A percentile compares a stretch with the other conserved stretches of the same genome.
These are phyloP conservation scores for Fistulifera pelliculosa DNA, from an alignment of 108 stramenopile genomes.

Conservation along the genomic window DNA sequence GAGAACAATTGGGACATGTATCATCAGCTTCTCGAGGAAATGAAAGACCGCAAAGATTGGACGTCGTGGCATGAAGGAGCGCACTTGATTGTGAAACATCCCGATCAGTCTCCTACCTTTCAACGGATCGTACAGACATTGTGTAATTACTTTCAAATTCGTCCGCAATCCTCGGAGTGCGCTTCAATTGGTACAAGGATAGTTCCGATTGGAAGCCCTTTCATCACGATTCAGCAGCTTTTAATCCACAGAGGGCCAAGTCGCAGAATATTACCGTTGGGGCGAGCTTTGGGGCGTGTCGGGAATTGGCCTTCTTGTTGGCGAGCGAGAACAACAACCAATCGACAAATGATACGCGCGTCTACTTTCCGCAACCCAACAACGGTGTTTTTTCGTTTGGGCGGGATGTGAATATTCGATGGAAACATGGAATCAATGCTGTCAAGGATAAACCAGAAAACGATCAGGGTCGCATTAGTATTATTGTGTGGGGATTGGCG, in stretches of 20 bases:
- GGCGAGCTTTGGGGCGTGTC: constrained; percentile 64
- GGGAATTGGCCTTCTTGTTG: constrained; percentile 73
- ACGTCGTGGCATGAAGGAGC: constrained; percentile 80
- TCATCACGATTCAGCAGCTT: constrained; percentile 89
- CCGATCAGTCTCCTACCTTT: constrained; percentile 49
- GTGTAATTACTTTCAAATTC: constrained; percentile 67
- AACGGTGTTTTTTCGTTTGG: constrained; percentile 81
- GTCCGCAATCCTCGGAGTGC: constrained; percentile 41
- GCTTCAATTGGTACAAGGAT: constrained; percentile 87
- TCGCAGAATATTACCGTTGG: constrained; percentile 85
- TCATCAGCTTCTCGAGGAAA: constrained; percentile 69
- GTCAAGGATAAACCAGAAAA: constrained; percentile 40
- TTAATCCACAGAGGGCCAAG: constrained; percentile 65
- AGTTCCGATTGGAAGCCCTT: constrained; percentile 82
- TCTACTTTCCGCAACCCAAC: constrained; percentile 87
- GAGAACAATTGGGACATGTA: constrained; percentile 69
- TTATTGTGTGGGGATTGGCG: constrained; percentile 79
- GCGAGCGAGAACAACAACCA: constrained; percentile 45
- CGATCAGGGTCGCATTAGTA: constrained; percentile 72
- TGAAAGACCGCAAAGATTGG: constrained; percentile 65
- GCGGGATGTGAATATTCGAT: constrained; percentile 74
- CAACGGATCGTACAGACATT: constrained; percentile 44
- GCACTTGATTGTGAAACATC: constrained; percentile 71
- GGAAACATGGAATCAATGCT: constrained; percentile 82
- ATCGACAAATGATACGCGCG: constrained; percentile 20